Evolutionary conservation across 169 alveolate species (phyloP), one percentile per base, ranked within the genome.

Genomic region (Babesia bovis): DNA sequence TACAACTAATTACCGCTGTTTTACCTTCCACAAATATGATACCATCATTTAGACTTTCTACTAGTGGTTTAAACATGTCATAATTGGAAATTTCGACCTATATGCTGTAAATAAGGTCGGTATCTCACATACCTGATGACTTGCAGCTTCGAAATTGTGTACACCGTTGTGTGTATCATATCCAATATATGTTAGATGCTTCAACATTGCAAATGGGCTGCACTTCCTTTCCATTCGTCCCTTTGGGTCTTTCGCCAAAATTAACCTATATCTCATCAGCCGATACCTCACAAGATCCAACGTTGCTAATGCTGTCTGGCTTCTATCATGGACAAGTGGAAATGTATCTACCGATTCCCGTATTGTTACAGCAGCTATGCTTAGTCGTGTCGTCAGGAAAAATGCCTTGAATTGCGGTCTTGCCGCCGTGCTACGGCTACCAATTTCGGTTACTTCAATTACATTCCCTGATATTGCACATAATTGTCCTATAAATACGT

Each of bases 401-500:
- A 66, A 77, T 36, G 66, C 33, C 42, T 82, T 66, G 44, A 77
- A 63, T n/a, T n/a, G n/a, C 44, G 19, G 28, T 38, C 58, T 15
- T n/a, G 41, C 3, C 26, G 32, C 33, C 13, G 26, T 4, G 38
- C 73, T 60, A 23, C 17, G 26, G 65, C 30, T 51, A 23, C 19
- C 25, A 4, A 68, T 59, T 36, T 77, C 85, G 23, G 73, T 66
- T 40, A 52, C 82, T 33, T 68, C 73, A 1, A 77, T 15, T 9
- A 77, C 58, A 0, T 66, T 66, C 28, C 85, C 85, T 19, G 70
- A 66, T 35, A 77, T 32, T 32, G 49, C 61, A 47, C 85, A 77
- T 25, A 58, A n/a, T 32, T 77, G 85, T 35, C 61, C 85, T 40
- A 77, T 30, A 45, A 59, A 77, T 28, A 63, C 19, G 13, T 44